Base-by-base conservation (phyloP, 306 rosid species). In the Cicer bijugum region DNA sequence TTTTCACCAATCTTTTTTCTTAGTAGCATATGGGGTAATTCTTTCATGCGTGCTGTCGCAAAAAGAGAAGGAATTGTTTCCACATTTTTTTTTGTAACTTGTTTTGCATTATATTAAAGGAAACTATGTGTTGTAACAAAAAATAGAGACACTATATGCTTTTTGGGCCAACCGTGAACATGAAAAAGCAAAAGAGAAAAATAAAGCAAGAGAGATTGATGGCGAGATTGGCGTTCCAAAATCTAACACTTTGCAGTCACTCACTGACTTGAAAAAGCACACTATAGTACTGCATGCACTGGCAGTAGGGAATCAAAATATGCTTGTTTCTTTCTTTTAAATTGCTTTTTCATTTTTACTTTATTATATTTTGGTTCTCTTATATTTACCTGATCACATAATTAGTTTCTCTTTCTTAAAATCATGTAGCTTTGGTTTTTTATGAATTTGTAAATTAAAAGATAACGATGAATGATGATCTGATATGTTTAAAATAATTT, bases 161-260 rank as follows among this genome's bases (percentile, higher is more conserved):
- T 72, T 59, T 65, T 75, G 57, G 81, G 50, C 74, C 72, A 82
- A 72, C 72, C 81, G 70, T 71, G 76, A 80, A 69, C 82, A 47
- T 52, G 79, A 61, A 84, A 78, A 75, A 83, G 74, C 76, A 80
- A 78, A 75, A 83, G 64, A 63, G 65, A 53, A 66, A 50, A 70
- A 71, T 50, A 71, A 61, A 23, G 60, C 40, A 45, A 70, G 65
- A 72, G 63, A 75, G 77, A 89, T 81, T 86, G 87, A 81, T 76
- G 93, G 87, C 88, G 88, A 59, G 81, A 91, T 87, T 89, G 86
- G 84, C 88, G 90, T 81, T 81, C 77, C 73, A 79, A 75, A 55
- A 75, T 50, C 19, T 75, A 60, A 10, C 80, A 42, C 66, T 74
- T 23, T 60, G 72, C 71, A 10, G 14, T 72, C 75, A 66, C 39